Evolutionary conservation across 2,329 filamentous ascomycete genomes (phyloP).

Genomic region (Neopestalotiopsis sp.): DNA sequence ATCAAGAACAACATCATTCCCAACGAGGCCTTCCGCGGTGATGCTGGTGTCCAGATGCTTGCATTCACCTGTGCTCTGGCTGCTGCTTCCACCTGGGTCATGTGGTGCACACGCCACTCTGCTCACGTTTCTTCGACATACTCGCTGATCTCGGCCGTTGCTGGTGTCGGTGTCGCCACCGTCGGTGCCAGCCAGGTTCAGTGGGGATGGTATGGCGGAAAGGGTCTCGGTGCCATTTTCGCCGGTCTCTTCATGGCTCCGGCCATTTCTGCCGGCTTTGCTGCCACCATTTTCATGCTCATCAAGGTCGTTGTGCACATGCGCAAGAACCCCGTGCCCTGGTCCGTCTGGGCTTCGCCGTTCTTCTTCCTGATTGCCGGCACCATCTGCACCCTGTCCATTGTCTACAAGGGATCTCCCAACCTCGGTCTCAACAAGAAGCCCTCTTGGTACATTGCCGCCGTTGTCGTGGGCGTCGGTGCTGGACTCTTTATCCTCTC

Average conservation of each 20-base stretch:
- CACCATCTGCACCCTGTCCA: constrained; percentile 76
- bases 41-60: constrained; percentile 71
- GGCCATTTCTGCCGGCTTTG: constrained; percentile 68
- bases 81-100: constrained; percentile 74
- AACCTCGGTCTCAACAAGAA: constrained; percentile 69
- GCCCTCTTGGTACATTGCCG: constrained; percentile 69
- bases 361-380: constrained; percentile 80
- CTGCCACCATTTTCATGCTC: constrained; percentile 71
- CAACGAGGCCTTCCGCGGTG: constrained; percentile 58
- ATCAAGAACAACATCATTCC: constrained; percentile 83
- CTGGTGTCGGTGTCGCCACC: constrained; percentile 72
- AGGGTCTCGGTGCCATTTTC: constrained; percentile 75
- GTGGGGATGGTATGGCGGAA: constrained; percentile 73
- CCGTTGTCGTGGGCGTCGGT: constrained; percentile 70
- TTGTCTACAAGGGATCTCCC: constrained; percentile 83
- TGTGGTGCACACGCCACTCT: constrained; percentile 79
- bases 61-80: constrained; percentile 70
- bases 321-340: constrained; percentile 72
- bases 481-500: constrained; percentile 64
- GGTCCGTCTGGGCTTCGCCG: constrained; percentile 76
- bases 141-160: constrained; percentile 72
- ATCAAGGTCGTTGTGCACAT: constrained; percentile 76
- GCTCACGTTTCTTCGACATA: constrained; percentile 77
- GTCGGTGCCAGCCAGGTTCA: constrained; percentile 66
- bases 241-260: constrained; percentile 76